Base-by-base conservation (phyloP, 2,329 filamentous ascomycete species). In the Zasmidium citrigriseum region DNA sequence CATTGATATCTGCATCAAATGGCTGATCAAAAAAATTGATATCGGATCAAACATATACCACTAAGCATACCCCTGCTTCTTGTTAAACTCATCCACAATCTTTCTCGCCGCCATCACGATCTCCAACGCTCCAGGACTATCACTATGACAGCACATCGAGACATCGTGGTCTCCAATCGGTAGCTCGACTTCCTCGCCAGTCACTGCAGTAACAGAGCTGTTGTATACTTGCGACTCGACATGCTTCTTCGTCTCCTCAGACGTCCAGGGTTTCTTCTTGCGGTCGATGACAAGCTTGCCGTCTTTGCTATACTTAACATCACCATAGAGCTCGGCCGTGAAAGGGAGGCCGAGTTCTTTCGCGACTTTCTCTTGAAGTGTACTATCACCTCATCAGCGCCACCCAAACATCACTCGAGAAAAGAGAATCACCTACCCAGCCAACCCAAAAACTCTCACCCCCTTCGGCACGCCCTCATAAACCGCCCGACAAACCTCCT, bases 281-380 rank as follows among this genome's bases (percentile, higher is more conserved):
- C 83, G 76, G 62, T 84, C 82, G 66, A 84, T 84, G 2, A 84
- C 78, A 41, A 84, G 69, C 56, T 75, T 82, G 12, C 75, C 77
- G 56, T 82, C 78, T 52, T 57, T 46, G 23, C 54, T 79, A 58
- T 84, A 85, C 64, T 84, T 83, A 14, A 85, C 82, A 71, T 85
- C 83, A 0, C 78, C 82, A 64, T 83, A 83, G 29, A 83, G 61
- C 66, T 85, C 83, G 2, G 81, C 82, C 38, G 79, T 76, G 61
- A 85, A 85, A 2, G 78, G 76, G 34, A 85, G 67, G 0, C 78
- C 80, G 54, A 84, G 66, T 62, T 83, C 82, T 51, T 76, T 77
- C 1, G 82, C 82, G 1, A 82, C 79, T 53, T 79, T 76, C 65
- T 84, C 82, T 68, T 84, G 83, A 24, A 78, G 70, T 0, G 82